Percentiles rank a stretch among this genome's conserved stretches.
phyloP scores from a whole-genome alignment of 2,329 filamentous ascomycete genomes.

The Chaetomiaceae sp. region DNA sequence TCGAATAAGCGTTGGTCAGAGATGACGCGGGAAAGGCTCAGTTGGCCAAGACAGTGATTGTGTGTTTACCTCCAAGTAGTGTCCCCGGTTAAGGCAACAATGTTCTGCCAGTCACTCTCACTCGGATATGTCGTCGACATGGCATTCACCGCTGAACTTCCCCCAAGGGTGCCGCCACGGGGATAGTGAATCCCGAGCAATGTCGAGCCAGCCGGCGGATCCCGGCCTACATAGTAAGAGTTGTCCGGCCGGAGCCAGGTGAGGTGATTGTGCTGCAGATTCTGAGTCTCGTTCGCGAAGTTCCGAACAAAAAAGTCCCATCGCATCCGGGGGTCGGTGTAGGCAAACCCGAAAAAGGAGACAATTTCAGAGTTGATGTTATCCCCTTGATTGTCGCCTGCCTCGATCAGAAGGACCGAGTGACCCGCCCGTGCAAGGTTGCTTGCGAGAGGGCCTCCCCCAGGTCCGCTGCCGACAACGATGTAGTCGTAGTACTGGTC shows the following conservation, averaged over 20 bases:
- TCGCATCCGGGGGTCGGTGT: conserved; percentile 42
- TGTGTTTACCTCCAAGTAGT: conserved; percentile 18
- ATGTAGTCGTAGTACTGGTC: conserved; percentile 42
- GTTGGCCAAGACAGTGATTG: neutral
- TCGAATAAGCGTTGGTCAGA: neutral
- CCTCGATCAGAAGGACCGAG: conserved; percentile 50
- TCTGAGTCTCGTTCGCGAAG: conserved; percentile 44
- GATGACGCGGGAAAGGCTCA: neutral
- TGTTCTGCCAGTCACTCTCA: conserved; percentile 32
- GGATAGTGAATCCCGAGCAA: conserved; percentile 36
- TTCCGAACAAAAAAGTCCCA: conserved; percentile 57
- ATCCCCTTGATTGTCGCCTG: conserved; percentile 47
- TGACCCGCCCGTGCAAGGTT: conserved; percentile 48
- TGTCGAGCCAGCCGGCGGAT: conserved; percentile 23
- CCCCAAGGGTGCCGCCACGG: conserved; percentile 35
- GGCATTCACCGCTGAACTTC: conserved; percentile 33
- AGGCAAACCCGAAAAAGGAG: conserved; percentile 41
- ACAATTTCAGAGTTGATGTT: conserved; percentile 41
- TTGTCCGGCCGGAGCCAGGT: conserved; percentile 38
- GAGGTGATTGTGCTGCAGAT: conserved; percentile 46
- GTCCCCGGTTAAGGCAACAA: conserved; percentile 21
- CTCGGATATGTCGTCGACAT: conserved; percentile 30
- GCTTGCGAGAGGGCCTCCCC: conserved; percentile 47
- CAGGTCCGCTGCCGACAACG: conserved; percentile 49
- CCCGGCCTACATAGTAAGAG: conserved; percentile 28